phyloP scores from a whole-genome alignment of 257 asterid species.

The Solanum etuberosum region DNA sequence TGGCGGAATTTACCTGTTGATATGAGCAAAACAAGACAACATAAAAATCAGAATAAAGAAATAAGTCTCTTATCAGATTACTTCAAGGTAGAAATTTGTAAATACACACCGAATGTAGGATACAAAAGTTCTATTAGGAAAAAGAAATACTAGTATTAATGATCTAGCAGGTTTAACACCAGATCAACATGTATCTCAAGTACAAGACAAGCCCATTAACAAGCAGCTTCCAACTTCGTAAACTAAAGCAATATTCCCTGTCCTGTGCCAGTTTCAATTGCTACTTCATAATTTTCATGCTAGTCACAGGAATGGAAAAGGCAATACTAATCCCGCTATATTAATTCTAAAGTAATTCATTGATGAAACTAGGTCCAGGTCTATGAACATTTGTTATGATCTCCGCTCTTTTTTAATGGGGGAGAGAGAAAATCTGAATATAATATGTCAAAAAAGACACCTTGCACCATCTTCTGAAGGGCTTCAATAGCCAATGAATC shows the following conservation, averaged over 20 bases:
- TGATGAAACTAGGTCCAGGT: background rate
- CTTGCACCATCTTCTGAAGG: constrained; percentile 98
- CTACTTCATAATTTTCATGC: background rate
- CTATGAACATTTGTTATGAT: background rate
- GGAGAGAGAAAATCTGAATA: background rate
- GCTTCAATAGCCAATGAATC: constrained; percentile 93
- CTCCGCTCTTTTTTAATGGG: background rate
- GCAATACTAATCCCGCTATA: background rate
- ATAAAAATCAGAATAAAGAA: background rate
- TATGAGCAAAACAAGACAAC: background rate
- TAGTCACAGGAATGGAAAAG: background rate
- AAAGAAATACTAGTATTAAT: background rate
- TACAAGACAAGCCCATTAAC: background rate
- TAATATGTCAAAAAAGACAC: constrained; percentile 19
- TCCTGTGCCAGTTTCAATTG: background rate
- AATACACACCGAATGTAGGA: background rate
- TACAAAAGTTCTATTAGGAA: background rate
- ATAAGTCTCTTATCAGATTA: background rate
- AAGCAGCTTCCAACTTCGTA: background rate
- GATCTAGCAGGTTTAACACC: background rate
- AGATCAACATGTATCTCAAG: background rate
- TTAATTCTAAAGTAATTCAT: background rate
- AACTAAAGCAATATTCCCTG: background rate
- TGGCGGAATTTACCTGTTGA: constrained; percentile 80
- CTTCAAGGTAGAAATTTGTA: background rate